A percentile compares a stretch with the other conserved stretches of the same genome.
Conservation (phyloP, 371 early-diverging fungal genomes). For the Fennellomyces sp. region DNA sequence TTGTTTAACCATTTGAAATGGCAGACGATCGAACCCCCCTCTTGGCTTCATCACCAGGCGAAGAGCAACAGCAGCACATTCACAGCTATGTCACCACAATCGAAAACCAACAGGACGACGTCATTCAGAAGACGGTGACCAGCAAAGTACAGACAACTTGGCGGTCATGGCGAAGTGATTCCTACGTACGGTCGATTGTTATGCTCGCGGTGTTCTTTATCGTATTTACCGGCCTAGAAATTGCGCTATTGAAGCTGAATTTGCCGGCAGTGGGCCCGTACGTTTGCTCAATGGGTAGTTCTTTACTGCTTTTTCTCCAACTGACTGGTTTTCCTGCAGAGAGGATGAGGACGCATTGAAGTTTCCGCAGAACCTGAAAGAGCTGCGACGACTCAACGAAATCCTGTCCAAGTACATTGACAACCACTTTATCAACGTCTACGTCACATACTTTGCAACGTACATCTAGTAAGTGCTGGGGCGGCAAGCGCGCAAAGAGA, state of each 20-base stretch:
- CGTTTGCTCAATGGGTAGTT: no score
- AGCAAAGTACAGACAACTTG: conserved; percentile 9
- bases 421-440: conserved; percentile 57
- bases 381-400: conserved; percentile 56
- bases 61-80: conserved; percentile 9
- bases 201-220: conserved; percentile 32
- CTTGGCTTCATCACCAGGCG: neutral
- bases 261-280: conserved; percentile 46
- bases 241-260: conserved; percentile 32
- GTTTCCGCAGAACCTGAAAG: conserved; percentile 60
- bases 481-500: no score
- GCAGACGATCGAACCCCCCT: neutral
- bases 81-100: neutral
- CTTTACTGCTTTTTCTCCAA: neutral
- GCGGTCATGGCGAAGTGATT: conserved; percentile 44
- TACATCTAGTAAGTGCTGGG: conserved; percentile 65
- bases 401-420: conserved; percentile 61
- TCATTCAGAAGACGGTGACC: neutral
- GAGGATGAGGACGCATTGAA: conserved; percentile 56
- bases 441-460: conserved; percentile 51
- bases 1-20: neutral
- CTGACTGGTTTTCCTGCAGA: conserved; percentile 25
- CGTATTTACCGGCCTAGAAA: conserved; percentile 35
- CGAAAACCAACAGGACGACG: neutral
- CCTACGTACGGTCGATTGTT: conserved; percentile 43